Percentiles rank a stretch among this genome's conserved stretches.
Conservation (phyloP, 2,329 filamentous ascomycete species). For the Penicillium sp. region DNA sequence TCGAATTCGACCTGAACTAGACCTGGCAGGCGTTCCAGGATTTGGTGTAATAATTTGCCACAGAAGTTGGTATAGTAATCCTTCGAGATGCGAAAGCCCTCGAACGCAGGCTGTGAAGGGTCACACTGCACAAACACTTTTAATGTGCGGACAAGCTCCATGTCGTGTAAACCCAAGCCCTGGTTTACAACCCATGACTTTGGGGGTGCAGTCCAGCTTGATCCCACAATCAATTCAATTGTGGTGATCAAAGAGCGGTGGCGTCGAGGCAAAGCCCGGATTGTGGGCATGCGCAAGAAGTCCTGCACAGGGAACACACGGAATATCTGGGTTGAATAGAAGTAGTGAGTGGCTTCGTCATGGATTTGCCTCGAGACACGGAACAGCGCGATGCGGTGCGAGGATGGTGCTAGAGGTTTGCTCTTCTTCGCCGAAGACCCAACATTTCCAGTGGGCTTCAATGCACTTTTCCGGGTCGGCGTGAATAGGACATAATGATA, state of each 20-base stretch:
- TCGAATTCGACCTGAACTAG: constrained; percentile 56
- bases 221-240: constrained; percentile 57
- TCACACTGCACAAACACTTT: constrained; percentile 60
- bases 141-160: constrained; percentile 48
- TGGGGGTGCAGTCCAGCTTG: constrained; percentile 58
- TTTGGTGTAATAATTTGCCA: constrained; percentile 47
- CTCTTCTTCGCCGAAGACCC: constrained; percentile 39
- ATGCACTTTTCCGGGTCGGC: constrained; percentile 27
- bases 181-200: constrained; percentile 53
- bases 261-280: constrained; percentile 50
- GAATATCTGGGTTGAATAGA: constrained; percentile 54
- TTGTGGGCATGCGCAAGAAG: constrained; percentile 43
- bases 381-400: constrained; percentile 41
- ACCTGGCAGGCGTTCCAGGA: constrained; percentile 51
- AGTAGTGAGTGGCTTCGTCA: constrained; percentile 51
- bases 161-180: constrained; percentile 50
- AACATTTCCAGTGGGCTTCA: constrained; percentile 31
- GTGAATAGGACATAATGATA: constrained; percentile 48
- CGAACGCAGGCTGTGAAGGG: constrained; percentile 53
- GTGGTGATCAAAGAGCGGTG: constrained; percentile 54
- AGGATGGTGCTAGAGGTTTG: constrained; percentile 32
- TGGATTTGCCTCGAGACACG: constrained; percentile 46
- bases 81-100: constrained; percentile 56
- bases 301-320: constrained; percentile 54
- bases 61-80: constrained; percentile 59